A percentile compares a stretch with the other conserved stretches of the same genome.
Conservation (phyloP, 2,329 filamentous ascomycete genomes). For the Colletotrichum musae region DNA sequence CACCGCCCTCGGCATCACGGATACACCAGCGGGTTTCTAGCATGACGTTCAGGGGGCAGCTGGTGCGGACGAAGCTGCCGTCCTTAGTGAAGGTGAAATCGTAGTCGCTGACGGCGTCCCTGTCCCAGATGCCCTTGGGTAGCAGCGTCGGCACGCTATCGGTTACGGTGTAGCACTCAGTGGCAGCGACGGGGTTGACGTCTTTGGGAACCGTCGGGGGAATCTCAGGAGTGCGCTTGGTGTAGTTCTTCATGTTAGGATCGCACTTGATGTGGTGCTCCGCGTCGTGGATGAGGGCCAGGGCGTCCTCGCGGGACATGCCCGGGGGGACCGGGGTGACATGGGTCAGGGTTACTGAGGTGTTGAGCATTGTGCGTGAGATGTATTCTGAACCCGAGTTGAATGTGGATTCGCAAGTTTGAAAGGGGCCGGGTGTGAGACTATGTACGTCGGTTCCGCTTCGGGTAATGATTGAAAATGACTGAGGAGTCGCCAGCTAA, state of each 20-base stretch:
- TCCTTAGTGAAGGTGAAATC: conserved; percentile 66
- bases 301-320: conserved; percentile 51
- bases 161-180: conserved; percentile 63
- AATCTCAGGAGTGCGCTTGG: conserved; percentile 48
- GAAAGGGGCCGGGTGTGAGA: no score
- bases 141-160: conserved; percentile 66
- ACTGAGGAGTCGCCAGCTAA: not conserved
- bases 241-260: conserved; percentile 62
- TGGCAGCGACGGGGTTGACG: conserved; percentile 45
- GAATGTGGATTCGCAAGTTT: no score
- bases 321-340: conserved; percentile 58
- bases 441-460: no score
- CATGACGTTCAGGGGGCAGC: conserved; percentile 64
- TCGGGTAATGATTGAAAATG: not conserved
- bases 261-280: conserved; percentile 67
- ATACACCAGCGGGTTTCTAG: conserved; percentile 69
- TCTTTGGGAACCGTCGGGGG: conserved; percentile 50
- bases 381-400: conserved; percentile 19
- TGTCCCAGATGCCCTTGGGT: conserved; percentile 69
- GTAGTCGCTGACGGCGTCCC: conserved; percentile 66
- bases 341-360: conserved; percentile 59
- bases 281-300: conserved; percentile 66
- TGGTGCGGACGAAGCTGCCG: conserved; percentile 67
- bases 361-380: conserved; percentile 57
- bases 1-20: conserved; percentile 47